Evolutionary conservation across 2,329 filamentous ascomycete species (phyloP).

Genomic region (Fusarium globosum): DNA sequence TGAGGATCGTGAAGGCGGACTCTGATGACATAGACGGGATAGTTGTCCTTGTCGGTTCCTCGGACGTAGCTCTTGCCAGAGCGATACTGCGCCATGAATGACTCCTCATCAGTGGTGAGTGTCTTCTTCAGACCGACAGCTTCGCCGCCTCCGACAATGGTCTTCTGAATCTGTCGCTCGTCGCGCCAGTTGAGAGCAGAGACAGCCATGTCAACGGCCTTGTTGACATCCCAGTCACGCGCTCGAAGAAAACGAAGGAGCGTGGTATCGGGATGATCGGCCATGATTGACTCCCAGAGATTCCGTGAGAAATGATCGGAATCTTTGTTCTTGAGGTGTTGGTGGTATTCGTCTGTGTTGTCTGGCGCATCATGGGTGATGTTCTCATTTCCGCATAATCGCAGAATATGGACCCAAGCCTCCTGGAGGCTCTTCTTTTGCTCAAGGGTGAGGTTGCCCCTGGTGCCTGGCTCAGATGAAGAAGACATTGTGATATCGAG

Average conservation of each 20-base stretch:
- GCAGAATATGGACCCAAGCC: constrained; percentile 35
- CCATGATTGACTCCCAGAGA: constrained; percentile 28
- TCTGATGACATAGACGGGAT: constrained; percentile 52
- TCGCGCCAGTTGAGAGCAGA: constrained; percentile 53
- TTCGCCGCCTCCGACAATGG: constrained; percentile 51
- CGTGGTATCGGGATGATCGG: constrained; percentile 53
- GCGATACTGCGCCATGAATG: constrained; percentile 52
- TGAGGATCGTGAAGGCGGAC: constrained; percentile 44
- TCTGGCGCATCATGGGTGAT: neutral
- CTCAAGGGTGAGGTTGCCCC: constrained; percentile 32
- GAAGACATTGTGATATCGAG: constrained; percentile 24
- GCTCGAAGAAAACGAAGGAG: constrained; percentile 55
- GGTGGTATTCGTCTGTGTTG: constrained; percentile 3
- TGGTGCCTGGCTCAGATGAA: constrained; percentile 23
- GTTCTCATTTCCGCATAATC: constrained; percentile 18
- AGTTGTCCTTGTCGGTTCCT: constrained; percentile 50
- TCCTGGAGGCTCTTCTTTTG: constrained; percentile 28
- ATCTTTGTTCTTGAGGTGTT: constrained; percentile 21
- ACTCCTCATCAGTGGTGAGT: constrained; percentile 43
- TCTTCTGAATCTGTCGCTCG: constrained; percentile 48
- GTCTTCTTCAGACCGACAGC: constrained; percentile 42
- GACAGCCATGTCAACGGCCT: constrained; percentile 54
- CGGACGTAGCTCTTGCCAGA: constrained; percentile 54
- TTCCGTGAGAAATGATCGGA: constrained; percentile 18
- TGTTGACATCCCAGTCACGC: constrained; percentile 54